These are phyloP conservation scores for Eimeria zaria DNA, from an alignment of 169 alveolate genomes.

Conservation along the genomic window DNA sequence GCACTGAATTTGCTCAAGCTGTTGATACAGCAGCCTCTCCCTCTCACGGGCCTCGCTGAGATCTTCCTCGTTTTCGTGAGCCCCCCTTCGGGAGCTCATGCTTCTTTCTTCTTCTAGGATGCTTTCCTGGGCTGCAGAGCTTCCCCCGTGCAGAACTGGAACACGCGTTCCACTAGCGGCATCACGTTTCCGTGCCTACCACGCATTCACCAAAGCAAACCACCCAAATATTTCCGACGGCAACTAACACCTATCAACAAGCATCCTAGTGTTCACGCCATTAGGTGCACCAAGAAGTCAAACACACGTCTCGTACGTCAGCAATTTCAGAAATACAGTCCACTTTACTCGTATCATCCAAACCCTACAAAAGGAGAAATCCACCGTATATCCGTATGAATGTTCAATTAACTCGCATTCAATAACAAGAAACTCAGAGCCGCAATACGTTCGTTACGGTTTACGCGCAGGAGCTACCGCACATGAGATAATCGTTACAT, in stretches of 20 bases:
- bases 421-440: not conserved
- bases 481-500: not conserved
- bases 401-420: not conserved
- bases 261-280: not conserved
- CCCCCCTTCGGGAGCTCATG: not conserved
- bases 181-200: slow-evolving; percentile 18
- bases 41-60: slow-evolving; percentile 34
- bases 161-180: not conserved
- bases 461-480: not conserved
- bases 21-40: slow-evolving; percentile 27
- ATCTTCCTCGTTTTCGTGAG: not conserved
- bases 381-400: not conserved
- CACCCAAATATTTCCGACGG: not conserved
- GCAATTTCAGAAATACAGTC: not conserved
- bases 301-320: not conserved
- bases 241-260: not conserved
- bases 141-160: not conserved
- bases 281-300: not conserved
- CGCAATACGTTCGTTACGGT: not conserved
- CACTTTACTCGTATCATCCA: not conserved
- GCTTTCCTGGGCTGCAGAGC: not conserved
- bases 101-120: not conserved
- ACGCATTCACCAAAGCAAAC: not conserved
- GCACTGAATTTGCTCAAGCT: slow-evolving; percentile 40
- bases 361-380: not conserved